phyloP scores from a whole-genome alignment of 331 rosid genomes.

The Quercus tomentella region DNA sequence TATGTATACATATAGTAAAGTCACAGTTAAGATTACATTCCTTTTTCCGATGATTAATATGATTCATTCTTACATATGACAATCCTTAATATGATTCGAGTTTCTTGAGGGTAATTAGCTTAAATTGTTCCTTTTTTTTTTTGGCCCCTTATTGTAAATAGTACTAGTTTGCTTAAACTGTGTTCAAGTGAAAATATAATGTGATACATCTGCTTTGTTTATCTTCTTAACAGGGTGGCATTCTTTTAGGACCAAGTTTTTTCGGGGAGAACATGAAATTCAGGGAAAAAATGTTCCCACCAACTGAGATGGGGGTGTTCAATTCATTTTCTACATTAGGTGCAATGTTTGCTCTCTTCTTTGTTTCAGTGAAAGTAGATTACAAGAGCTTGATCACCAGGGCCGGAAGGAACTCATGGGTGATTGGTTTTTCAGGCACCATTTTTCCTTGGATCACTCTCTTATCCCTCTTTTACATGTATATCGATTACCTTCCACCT shows the following conservation, averaged over 20 bases:
- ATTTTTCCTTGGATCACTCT: constrained; percentile 1
- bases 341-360: constrained; percentile 18
- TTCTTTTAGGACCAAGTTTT: constrained; percentile 53
- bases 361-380: constrained; percentile 47
- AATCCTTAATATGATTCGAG: neutral
- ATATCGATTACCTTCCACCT: neutral
- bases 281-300: neutral
- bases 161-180: neutral
- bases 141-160: neutral
- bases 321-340: neutral
- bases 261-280: constrained; percentile 14
- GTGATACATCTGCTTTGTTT: neutral
- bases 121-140: neutral
- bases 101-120: no score
- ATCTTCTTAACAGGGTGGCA: constrained; percentile 42
- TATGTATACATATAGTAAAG: no score
- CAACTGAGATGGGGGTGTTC: constrained; percentile 5
- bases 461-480: neutral
- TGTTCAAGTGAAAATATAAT: neutral
- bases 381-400: neutral
- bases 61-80: neutral
- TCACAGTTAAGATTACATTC: neutral
- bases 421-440: constrained; percentile 36
- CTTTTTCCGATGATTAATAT: neutral
- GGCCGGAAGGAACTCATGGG: constrained; percentile 35